Evolutionary conservation across 441 rosid genomes (phyloP), one percentile per base, ranked within the genome.

Genomic region (Gossypium schwendimanii): DNA sequence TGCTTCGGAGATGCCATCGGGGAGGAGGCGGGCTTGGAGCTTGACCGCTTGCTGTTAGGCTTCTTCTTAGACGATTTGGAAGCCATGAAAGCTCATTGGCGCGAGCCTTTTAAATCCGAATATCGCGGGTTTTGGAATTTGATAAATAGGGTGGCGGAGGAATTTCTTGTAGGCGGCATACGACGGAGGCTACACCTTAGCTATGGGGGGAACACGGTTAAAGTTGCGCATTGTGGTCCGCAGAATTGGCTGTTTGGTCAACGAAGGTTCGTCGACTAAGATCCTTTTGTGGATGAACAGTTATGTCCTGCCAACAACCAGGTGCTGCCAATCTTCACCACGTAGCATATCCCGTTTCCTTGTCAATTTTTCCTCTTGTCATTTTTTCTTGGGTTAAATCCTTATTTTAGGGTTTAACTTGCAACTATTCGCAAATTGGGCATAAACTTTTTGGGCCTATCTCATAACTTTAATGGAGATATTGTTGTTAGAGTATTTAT

Each of bases 1-100:
- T 66, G 73, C n/a, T 41, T 73, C 45, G 74, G 15, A 26, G 76
- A 72, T 39, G 79, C 76, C 86, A 78, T 81, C 69, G 81, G 47
- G 20, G 67, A 1, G 58, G 12, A 1, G 58, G 15, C 14, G 65
- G 75, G 60, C 67, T 45, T 65, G 73, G 69, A 53, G 73, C 2
- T 64, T 26, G 79, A 64, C 61, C 78, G 69, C 58, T 75, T 80
- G 24, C 39, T 3, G 70, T 14, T 69, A 47, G 52, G 54, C 75
- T 66, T 82, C 73, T 66, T 76, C 70, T 63, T 54, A 28, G 11
- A 14, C 11, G 47, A 63, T 63, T 49, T 72, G 61, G 69, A 15
- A 21, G 75, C 69, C 75, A 72, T 72, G 50, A 54, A 8, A 63
- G 52, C 52, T 66, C 70, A 66, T 66, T 24, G 44, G 20, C 18